These are phyloP conservation scores for Daldinia sp. DNA, from an alignment of 2,329 filamentous ascomycete genomes.

Conservation along the genomic window DNA sequence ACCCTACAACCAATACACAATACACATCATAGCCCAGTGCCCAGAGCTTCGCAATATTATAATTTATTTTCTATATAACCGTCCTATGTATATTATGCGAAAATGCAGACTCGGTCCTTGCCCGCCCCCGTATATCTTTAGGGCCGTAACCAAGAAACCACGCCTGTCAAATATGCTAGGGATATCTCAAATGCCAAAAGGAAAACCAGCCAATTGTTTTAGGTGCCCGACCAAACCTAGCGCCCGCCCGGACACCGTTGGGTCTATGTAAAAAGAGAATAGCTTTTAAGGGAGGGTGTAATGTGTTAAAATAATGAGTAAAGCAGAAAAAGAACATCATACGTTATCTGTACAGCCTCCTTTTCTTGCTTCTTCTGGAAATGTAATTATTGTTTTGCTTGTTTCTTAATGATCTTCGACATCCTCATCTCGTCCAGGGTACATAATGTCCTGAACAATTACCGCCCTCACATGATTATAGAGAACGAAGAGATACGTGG, in stretches of 20 bases:
- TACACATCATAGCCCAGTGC: neutral
- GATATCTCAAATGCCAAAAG: constrained; percentile 36
- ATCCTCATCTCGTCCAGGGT: constrained; percentile 63
- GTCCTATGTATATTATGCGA: constrained; percentile 30
- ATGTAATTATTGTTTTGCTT: neutral
- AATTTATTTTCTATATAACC: constrained; percentile 29
- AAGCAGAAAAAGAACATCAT: constrained; percentile 25
- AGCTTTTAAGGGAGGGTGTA: constrained; percentile 5
- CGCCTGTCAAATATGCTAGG: constrained; percentile 29
- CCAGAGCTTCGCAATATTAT: constrained; percentile 26
- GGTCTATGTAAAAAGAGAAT: constrained; percentile 18
- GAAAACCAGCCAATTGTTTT: constrained; percentile 36
- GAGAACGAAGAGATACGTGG: constrained; percentile 55
- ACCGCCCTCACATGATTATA: constrained; percentile 57
- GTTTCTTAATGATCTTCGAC: constrained; percentile 55
- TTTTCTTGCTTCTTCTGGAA: constrained; percentile 12
- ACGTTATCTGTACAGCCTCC: constrained; percentile 32
- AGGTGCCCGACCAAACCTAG: constrained; percentile 22
- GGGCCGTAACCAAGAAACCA: constrained; percentile 22
- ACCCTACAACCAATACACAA: neutral
- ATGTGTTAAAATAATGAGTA: neutral
- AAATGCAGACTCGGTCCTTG: constrained; percentile 11
- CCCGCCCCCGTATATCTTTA: constrained; percentile 13
- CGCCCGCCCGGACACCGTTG: constrained; percentile 22
- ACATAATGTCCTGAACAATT: constrained; percentile 62